Conservation (phyloP, 2,329 filamentous ascomycete genomes). For the Arthrinium puccinioides region DNA sequence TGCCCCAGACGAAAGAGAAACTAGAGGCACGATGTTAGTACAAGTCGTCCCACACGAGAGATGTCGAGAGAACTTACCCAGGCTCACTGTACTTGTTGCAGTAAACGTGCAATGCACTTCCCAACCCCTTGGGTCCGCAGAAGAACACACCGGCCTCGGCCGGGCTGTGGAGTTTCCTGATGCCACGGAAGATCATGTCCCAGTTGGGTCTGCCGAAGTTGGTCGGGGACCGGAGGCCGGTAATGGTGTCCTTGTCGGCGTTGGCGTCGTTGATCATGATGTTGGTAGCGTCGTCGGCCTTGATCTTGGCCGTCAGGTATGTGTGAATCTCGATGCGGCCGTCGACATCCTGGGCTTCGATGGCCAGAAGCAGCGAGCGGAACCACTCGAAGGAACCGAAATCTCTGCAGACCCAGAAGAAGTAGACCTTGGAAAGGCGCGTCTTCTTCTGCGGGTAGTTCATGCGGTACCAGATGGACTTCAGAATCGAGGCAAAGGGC, state of each 20-base stretch:
- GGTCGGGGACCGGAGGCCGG: slow-evolving; percentile 71
- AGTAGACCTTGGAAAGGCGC: slow-evolving; percentile 77
- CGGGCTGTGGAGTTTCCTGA: slow-evolving; percentile 69
- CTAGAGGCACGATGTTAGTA: too few species aligned
- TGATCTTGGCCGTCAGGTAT: slow-evolving; percentile 81
- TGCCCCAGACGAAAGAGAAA: slow-evolving; percentile 62
- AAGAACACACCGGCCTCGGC: slow-evolving; percentile 76
- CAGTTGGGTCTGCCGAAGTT: slow-evolving; percentile 85
- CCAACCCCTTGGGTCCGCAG: slow-evolving; percentile 75
- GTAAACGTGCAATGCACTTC: slow-evolving; percentile 70
- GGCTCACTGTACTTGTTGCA: slow-evolving; percentile 86
- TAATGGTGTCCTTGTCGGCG: slow-evolving; percentile 77
- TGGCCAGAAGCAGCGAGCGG: slow-evolving; percentile 72
- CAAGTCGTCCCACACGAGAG: too few species aligned
- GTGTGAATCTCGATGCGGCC: slow-evolving; percentile 85
- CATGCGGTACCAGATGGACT: slow-evolving; percentile 91
- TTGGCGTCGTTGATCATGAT: slow-evolving; percentile 91
- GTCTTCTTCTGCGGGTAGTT: slow-evolving; percentile 79
- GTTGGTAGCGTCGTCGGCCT: slow-evolving; percentile 77
- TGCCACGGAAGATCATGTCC: slow-evolving; percentile 83
- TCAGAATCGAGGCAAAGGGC: slow-evolving; percentile 80
- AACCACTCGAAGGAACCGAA: slow-evolving; percentile 90
- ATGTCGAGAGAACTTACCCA: slow-evolving; percentile 44
- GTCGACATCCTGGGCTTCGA: slow-evolving; percentile 78
- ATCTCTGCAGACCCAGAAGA: slow-evolving; percentile 88